Conservation (phyloP, 2,329 filamentous ascomycete genomes). For the Ophiocordyceps camponoti-rufipedis region DNA sequence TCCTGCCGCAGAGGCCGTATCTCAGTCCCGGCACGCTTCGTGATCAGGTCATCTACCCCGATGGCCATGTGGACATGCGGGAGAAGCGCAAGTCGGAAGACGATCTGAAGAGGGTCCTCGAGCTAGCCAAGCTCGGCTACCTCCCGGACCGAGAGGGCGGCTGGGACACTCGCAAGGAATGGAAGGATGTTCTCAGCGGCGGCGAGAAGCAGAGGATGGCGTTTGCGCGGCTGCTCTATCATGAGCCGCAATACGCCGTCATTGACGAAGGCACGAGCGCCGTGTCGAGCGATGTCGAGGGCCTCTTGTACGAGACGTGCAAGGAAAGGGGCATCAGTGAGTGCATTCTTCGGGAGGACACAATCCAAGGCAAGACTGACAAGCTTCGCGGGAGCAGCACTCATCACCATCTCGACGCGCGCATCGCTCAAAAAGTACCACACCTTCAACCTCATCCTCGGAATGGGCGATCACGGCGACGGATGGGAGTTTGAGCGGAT, state of each 20-base stretch:
- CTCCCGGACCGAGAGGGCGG: constrained; percentile 83
- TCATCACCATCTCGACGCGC: constrained; percentile 91
- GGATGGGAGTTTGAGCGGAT: constrained; percentile 90
- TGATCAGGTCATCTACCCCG: constrained; percentile 95
- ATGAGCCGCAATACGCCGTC: constrained; percentile 86
- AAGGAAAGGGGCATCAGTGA: constrained; percentile 87
- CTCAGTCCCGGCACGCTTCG: constrained; percentile 80
- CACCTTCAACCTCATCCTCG: constrained; percentile 74
- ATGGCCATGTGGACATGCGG: constrained; percentile 87
- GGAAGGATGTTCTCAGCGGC: constrained; percentile 95
- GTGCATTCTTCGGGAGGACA: constrained; percentile 15
- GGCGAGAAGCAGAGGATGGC: constrained; percentile 95
- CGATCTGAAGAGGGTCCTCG: constrained; percentile 60
- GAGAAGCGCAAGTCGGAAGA: constrained; percentile 59
- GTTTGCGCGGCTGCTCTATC: constrained; percentile 78
- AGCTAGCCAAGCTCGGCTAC: constrained; percentile 75
- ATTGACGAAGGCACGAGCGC: constrained; percentile 92
- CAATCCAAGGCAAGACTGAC: neutral
- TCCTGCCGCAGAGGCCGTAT: constrained; percentile 86
- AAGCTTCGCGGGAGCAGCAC: constrained; percentile 26
- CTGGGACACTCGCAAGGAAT: constrained; percentile 92
- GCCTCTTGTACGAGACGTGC: constrained; percentile 76
- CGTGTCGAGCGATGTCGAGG: constrained; percentile 87
- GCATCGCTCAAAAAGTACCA: constrained; percentile 93
- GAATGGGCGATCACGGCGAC: constrained; percentile 61